Evolutionary conservation across 306 rosid species (phyloP).

Genomic region (Rosa rugosa): DNA sequence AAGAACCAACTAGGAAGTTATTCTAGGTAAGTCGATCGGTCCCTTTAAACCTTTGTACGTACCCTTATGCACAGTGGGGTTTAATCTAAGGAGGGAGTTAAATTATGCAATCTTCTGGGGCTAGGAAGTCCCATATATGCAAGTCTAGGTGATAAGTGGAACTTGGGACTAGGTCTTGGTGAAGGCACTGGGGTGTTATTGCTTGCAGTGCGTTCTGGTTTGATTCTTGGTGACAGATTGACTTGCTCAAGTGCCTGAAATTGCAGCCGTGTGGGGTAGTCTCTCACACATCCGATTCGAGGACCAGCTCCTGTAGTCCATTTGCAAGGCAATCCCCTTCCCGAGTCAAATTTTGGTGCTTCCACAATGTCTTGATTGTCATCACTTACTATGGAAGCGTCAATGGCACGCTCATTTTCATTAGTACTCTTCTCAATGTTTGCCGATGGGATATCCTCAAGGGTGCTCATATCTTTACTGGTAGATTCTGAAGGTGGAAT

Average conservation of each 20-base stretch:
- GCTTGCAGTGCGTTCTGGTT: conserved; percentile 18
- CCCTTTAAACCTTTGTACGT: neutral
- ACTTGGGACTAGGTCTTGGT: conserved; percentile 67
- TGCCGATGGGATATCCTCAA: neutral
- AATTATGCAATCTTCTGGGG: conserved; percentile 43
- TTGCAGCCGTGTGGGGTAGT: conserved; percentile 69
- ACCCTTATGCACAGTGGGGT: neutral
- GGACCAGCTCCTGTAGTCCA: conserved; percentile 67
- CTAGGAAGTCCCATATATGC: conserved; percentile 55
- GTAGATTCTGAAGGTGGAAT: conserved; percentile 37
- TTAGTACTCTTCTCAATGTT: neutral
- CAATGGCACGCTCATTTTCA: conserved; percentile 14
- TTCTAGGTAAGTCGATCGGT: conserved; percentile 29
- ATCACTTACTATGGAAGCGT: conserved; percentile 14
- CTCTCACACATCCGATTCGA: conserved; percentile 62
- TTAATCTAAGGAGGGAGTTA: neutral
- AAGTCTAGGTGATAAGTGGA: conserved; percentile 68
- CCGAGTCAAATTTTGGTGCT: conserved; percentile 25
- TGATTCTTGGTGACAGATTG: conserved; percentile 58
- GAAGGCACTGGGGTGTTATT: conserved; percentile 57
- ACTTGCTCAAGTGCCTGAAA: conserved; percentile 70
- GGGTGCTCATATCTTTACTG: neutral
- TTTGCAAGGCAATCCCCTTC: conserved; percentile 40
- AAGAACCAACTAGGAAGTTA: neutral
- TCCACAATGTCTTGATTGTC: conserved; percentile 23